phyloP scores from a whole-genome alignment of 345 rosid genomes.

The Eucalyptus regnans region DNA sequence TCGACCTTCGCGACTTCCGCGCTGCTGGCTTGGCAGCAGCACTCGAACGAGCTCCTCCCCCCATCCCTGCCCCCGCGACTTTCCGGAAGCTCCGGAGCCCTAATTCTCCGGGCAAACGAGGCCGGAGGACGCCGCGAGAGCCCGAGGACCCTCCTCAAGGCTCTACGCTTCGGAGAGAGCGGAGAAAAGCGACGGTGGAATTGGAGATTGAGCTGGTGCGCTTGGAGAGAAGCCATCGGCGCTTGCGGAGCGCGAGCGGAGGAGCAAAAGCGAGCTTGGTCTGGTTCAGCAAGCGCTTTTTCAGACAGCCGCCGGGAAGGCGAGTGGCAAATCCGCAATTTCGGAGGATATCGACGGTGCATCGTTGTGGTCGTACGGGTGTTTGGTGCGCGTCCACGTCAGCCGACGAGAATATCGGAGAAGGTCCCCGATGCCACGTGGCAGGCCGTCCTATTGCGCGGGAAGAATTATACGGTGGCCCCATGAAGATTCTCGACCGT shows the following conservation, averaged over 20 bases:
- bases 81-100: neutral
- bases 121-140: conserved; percentile 11
- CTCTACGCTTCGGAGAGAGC: neutral
- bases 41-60: conserved; percentile 2
- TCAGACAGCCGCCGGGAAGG: neutral
- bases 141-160: neutral
- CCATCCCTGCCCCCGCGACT: conserved; percentile 1
- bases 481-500: neutral
- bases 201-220: neutral
- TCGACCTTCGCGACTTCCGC: conserved; percentile 15
- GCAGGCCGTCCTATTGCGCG: neutral
- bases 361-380: neutral
- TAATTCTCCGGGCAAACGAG: conserved; percentile 2
- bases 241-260: neutral
- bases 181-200: neutral
- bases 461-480: neutral
- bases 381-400: neutral
- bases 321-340: neutral
- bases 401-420: neutral
- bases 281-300: neutral
- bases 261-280: neutral
- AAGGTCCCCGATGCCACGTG: neutral
- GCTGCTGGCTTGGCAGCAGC: conserved; percentile 19
- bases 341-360: neutral
- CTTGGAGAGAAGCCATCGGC: conserved; percentile 15